These are phyloP conservation scores for Choanephora cucurbitarum DNA, from an alignment of 371 early-diverging fungal genomes.

Conservation along the genomic window DNA sequence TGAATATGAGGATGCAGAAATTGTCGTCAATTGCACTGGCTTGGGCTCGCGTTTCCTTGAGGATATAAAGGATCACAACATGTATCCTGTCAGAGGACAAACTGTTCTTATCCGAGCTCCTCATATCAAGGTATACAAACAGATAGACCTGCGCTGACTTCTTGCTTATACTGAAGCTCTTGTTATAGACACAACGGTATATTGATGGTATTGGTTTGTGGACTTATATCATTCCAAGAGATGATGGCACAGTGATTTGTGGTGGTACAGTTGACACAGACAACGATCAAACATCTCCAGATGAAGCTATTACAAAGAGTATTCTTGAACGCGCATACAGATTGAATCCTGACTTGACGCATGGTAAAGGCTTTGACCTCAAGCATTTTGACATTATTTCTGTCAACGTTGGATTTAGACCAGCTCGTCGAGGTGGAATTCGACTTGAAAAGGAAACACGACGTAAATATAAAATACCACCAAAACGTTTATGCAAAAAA, in stretches of 20 bases:
- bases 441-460: conserved; percentile 67
- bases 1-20: conserved; percentile 38
- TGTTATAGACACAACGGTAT: conserved; percentile 30
- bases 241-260: conserved; percentile 76
- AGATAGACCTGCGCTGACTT: too few relatives aligned
- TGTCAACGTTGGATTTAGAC: conserved; percentile 73
- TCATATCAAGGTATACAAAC: conserved; percentile 50
- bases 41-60: conserved; percentile 60
- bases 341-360: conserved; percentile 39
- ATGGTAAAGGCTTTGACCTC: conserved; percentile 40
- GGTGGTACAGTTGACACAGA: conserved; percentile 54
- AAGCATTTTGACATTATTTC: conserved; percentile 60
- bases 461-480: conserved; percentile 49
- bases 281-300: conserved; percentile 33
- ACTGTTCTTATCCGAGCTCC: conserved; percentile 70
- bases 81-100: conserved; percentile 79
- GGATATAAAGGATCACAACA: conserved; percentile 66
- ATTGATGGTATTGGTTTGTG: conserved; percentile 35
- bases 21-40: conserved; percentile 81
- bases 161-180: background rate
- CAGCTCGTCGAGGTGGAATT: conserved; percentile 70
- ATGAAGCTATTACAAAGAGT: conserved; percentile 33
- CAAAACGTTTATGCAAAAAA: background rate
- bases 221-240: conserved; percentile 82
- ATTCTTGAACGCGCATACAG: conserved; percentile 37